These are phyloP conservation scores for Pseudoturritis turrita DNA, from an alignment of 345 rosid genomes.

Conservation along the genomic window DNA sequence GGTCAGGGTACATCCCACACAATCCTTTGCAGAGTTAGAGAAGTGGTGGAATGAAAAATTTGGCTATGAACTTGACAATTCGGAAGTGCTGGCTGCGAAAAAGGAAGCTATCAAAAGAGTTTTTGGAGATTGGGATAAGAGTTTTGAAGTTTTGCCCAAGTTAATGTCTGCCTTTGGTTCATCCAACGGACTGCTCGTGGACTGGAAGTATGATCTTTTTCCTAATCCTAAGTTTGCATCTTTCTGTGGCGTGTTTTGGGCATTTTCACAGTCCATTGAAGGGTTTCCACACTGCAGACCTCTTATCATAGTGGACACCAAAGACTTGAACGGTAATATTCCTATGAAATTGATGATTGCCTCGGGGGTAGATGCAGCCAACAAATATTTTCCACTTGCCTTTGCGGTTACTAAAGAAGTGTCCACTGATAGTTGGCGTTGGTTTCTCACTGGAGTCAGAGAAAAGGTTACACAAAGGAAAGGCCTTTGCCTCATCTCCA, in stretches of 20 bases:
- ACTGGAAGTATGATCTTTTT: conserved; percentile 3
- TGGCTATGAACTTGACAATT: not conserved
- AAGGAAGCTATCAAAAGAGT: not conserved
- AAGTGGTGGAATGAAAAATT: not conserved
- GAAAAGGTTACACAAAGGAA: conserved; percentile 18
- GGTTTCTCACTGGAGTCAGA: conserved; percentile 3
- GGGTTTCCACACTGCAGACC: conserved; percentile 22
- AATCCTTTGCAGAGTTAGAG: not conserved
- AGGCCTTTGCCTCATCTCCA: conserved; percentile 3
- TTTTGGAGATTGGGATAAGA: not conserved
- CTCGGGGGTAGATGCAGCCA: not conserved
- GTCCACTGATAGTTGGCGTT: not conserved
- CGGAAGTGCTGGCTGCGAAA: not conserved
- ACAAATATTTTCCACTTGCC: not conserved
- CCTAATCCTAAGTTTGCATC: not conserved
- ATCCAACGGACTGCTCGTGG: not conserved
- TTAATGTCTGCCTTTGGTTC: not conserved
- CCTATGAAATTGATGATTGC: not conserved
- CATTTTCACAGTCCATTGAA: not conserved
- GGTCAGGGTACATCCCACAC: not conserved
- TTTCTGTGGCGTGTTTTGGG: conserved; percentile 5
- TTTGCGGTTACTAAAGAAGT: conserved; percentile 8
- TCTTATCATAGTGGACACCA: not conserved
- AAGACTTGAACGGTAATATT: not conserved
- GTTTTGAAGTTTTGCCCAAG: not conserved